Conservation (phyloP, 129 eudicot genomes). For the Tagetes patula region DNA sequence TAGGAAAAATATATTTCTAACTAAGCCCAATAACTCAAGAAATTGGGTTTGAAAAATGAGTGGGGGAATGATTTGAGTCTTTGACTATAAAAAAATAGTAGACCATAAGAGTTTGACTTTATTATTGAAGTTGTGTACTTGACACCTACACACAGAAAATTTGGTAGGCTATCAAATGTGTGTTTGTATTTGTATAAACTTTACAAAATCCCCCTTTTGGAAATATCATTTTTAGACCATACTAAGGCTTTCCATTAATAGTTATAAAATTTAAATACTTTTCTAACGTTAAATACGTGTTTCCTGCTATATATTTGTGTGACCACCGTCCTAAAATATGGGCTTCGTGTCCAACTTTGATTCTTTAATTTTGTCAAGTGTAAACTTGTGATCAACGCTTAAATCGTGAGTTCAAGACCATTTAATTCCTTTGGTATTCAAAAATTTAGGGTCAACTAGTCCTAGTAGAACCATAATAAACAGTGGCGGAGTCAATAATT, state of each 20-base stretch:
- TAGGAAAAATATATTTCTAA: too few species aligned
- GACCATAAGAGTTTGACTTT: not conserved
- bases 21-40: too few species aligned
- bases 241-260: not conserved
- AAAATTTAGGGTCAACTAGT: not conserved
- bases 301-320: not conserved
- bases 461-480: too few species aligned
- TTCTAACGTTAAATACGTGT: slow-evolving; percentile 12
- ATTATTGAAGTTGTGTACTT: not conserved
- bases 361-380: slow-evolving; percentile 7
- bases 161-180: not conserved
- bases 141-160: not conserved
- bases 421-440: not conserved
- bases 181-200: not conserved
- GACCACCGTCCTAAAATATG: slow-evolving; percentile 1
- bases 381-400: not conserved
- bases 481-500: too few species aligned
- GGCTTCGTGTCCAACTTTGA: slow-evolving; percentile 23
- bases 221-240: not conserved
- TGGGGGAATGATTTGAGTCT: not conserved
- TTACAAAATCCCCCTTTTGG: not conserved
- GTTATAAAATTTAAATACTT: not conserved
- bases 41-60: too few species aligned
- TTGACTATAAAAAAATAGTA: not conserved
- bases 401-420: not conserved